Base-by-base conservation (phyloP, 805 yeast species). In the Myxozyma sirexii region DNA sequence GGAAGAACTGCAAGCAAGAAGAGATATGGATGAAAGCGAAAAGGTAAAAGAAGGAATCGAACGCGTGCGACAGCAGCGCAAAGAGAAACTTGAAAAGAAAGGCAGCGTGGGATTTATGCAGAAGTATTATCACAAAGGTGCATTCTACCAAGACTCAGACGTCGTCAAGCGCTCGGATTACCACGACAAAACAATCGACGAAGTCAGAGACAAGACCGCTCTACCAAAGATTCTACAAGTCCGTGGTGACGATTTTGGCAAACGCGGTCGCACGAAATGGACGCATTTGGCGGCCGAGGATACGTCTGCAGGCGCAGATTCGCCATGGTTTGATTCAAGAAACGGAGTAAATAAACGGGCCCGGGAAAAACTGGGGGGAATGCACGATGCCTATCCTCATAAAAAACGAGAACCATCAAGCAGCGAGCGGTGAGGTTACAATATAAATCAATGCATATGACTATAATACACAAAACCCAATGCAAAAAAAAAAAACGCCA, bases 91-190 rank as follows among this genome's bases (percentile, higher is more conserved):
- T 7, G 27, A 50, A 24, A 54, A 19, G 33, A 47, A 59, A 33
- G 44, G 56, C 15, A 61, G 55, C n/a, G 46, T 55, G 29, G 62
- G 57, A 33, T 70, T 60, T 51, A 61, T 69, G 68, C 72, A 67
- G 37, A 60, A 62, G 49, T 67, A 66, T 51, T 69, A 72, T 42
- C 75, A 73, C 54, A 63, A 63, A 47, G 79, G 75, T 10, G 76
- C 73, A 27, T 77, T 54, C 44, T 63, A 63, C 42, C 71, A 72
- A 54, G 76, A 74, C 15, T 67, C 65, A 26, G 70, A 69, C 21
- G 50, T 75, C 19, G 59, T 70, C 27, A 69, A 74, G 47, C 68
- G 79, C 13, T 48, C 41, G 15, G 72, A 74, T 55, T 73, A 67
- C 48, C 39, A 53, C 7, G 73, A 65, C 21, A 60, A 66, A 17